Evolutionary conservation across 305 asterid species (phyloP).

Genomic region (Rubia tinctorum): DNA sequence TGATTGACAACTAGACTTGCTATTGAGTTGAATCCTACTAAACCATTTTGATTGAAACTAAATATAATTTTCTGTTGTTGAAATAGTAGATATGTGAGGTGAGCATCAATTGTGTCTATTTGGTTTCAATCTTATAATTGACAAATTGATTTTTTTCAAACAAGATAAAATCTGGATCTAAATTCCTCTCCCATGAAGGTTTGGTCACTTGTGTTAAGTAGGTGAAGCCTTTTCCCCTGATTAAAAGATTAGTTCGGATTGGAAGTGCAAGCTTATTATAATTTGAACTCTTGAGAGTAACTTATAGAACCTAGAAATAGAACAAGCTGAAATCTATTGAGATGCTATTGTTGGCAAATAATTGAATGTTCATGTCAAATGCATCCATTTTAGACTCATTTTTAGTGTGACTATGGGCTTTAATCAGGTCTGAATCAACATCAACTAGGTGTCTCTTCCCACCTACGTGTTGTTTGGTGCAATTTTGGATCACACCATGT

Average conservation of each 20-base stretch:
- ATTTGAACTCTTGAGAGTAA: neutral
- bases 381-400: neutral
- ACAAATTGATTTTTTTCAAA: slow-evolving; percentile 18
- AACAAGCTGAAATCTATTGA: neutral
- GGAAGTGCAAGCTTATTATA: neutral
- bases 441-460: slow-evolving; percentile 22
- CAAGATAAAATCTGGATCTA: slow-evolving; percentile 21
- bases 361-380: neutral
- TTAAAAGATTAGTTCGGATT: neutral
- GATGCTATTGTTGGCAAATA: neutral
- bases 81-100: neutral
- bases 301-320: neutral
- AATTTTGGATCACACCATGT: too few species aligned
- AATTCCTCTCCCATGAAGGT: slow-evolving; percentile 29
- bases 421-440: slow-evolving; percentile 25
- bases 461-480: neutral
- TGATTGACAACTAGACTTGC: neutral
- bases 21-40: neutral
- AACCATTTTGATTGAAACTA: neutral
- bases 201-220: slow-evolving; percentile 31
- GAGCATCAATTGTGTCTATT: neutral
- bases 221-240: neutral
- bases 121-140: neutral
- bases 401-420: neutral
- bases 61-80: neutral